These are phyloP conservation scores for Pythium sp. DNA, from an alignment of 352 stramenopile genomes.

Conservation along the genomic window DNA sequence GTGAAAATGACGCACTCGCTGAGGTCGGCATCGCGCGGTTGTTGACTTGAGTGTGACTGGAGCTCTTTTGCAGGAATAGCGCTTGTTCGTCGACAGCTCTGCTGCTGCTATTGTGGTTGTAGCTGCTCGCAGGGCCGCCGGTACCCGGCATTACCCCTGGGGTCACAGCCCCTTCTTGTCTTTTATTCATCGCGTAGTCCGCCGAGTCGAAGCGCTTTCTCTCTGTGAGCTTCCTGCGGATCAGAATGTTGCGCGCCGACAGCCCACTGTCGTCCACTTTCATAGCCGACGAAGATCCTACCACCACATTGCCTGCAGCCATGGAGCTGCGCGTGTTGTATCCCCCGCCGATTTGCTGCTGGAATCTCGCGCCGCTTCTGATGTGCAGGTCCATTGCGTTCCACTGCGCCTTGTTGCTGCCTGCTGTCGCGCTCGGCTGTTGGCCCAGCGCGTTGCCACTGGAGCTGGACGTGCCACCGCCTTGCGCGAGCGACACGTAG, in stretches of 20 bases:
- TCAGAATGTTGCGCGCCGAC: conserved; percentile 76
- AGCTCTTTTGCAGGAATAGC: conserved; percentile 11
- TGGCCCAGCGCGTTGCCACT: neutral
- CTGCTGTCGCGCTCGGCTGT: conserved; percentile 1
- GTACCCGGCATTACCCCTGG: conserved; percentile 1
- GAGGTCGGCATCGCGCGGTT: neutral
- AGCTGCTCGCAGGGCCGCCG: neutral
- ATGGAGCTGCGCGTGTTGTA: neutral
- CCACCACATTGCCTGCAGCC: neutral
- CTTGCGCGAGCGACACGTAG: neutral
- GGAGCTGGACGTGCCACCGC: neutral
- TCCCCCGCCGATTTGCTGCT: neutral
- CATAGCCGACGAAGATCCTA: neutral
- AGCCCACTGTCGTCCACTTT: conserved; percentile 38
- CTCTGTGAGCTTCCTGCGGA: conserved; percentile 68
- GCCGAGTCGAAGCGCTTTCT: conserved; percentile 84
- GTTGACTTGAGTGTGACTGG: neutral
- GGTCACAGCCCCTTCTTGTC: conserved; percentile 20
- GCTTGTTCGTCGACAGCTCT: neutral
- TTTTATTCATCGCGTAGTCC: conserved; percentile 76
- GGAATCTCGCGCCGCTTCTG: neutral
- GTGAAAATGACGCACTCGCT: conserved; percentile 20
- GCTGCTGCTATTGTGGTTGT: neutral
- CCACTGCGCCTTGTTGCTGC: conserved; percentile 39
- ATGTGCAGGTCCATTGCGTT: conserved; percentile 52